phyloP scores from a whole-genome alignment of 768 basidiomycete species.

The Boletus tomentosulus region DNA sequence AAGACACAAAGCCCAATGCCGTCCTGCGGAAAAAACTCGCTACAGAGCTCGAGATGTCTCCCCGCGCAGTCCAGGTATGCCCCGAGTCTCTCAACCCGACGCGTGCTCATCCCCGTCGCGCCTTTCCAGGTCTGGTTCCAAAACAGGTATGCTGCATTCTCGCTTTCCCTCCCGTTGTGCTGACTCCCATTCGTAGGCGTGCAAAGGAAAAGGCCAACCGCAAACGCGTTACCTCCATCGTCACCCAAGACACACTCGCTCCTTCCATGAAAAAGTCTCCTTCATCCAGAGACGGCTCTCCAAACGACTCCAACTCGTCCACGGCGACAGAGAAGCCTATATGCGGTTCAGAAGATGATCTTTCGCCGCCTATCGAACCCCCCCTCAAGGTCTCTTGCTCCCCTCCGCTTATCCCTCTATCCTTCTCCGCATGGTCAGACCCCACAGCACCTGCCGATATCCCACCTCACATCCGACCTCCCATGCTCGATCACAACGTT shows the following conservation, averaged over 20 bases:
- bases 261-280: conserved; percentile 10
- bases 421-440: conserved; percentile 28
- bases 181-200: conserved; percentile 43
- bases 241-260: conserved; percentile 17
- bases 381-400: conserved; percentile 23
- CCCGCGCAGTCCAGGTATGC: conserved; percentile 90
- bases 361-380: conserved; percentile 1
- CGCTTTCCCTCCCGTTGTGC: conserved; percentile 4
- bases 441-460: conserved; percentile 30
- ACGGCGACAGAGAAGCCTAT: conserved; percentile 40
- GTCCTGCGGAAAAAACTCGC: conserved; percentile 76
- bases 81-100: conserved; percentile 2
- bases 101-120: conserved; percentile 16
- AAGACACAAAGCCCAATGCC: conserved; percentile 90
- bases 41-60: conserved; percentile 82
- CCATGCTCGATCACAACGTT: conserved; percentile 15
- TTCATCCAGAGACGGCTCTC: conserved; percentile 21
- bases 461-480: conserved; percentile 23
- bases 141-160: conserved; percentile 53
- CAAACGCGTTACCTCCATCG: conserved; percentile 38
- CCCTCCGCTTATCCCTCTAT: conserved; percentile 11
- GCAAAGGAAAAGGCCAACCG: conserved; percentile 79
- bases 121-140: conserved; percentile 82
- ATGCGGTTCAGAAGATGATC: conserved; percentile 15
- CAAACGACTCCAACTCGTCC: conserved; percentile 31